phyloP scores from a whole-genome alignment of 2,329 filamentous ascomycete species.

The Tolypocladium nubicola region DNA sequence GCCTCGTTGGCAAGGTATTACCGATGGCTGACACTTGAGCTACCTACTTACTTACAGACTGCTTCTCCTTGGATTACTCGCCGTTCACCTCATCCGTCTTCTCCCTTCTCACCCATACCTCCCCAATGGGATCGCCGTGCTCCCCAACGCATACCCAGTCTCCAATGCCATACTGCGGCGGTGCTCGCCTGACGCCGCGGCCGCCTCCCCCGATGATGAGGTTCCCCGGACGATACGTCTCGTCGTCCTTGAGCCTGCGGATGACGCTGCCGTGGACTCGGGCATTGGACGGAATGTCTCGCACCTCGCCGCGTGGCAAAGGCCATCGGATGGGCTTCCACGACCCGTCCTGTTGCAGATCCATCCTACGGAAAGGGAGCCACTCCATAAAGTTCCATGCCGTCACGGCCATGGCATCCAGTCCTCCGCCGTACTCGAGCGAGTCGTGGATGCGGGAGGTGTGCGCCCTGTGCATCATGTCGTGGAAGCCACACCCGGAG shows the following conservation, averaged over 20 bases:
- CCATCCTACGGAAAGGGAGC: constrained; percentile 72
- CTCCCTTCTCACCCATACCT: constrained; percentile 45
- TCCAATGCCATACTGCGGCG: constrained; percentile 53
- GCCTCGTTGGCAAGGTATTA: background rate
- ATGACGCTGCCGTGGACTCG: constrained; percentile 67
- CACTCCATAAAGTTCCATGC: constrained; percentile 75
- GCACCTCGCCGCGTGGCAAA: constrained; percentile 63
- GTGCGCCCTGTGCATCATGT: constrained; percentile 47
- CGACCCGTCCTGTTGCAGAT: constrained; percentile 57
- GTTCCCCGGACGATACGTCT: constrained; percentile 64
- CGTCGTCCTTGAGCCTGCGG: constrained; percentile 54
- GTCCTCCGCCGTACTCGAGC: constrained; percentile 51
- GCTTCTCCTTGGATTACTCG: background rate
- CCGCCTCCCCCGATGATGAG: constrained; percentile 72
- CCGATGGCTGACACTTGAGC: background rate
- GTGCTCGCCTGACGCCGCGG: constrained; percentile 52
- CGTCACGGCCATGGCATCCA: constrained; percentile 43
- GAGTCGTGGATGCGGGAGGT: constrained; percentile 57
- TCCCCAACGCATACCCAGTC: constrained; percentile 60
- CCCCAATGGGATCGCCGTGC: constrained; percentile 56
- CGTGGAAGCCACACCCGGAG: constrained; percentile 33
- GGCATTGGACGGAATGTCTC: constrained; percentile 62
- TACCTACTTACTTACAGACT: background rate
- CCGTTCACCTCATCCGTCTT: background rate
- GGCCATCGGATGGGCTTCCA: constrained; percentile 80